Evolutionary conservation across 2,329 filamentous ascomycete species (phyloP), one percentile per base, ranked within the genome.

Genomic region (Fusarium compactum): DNA sequence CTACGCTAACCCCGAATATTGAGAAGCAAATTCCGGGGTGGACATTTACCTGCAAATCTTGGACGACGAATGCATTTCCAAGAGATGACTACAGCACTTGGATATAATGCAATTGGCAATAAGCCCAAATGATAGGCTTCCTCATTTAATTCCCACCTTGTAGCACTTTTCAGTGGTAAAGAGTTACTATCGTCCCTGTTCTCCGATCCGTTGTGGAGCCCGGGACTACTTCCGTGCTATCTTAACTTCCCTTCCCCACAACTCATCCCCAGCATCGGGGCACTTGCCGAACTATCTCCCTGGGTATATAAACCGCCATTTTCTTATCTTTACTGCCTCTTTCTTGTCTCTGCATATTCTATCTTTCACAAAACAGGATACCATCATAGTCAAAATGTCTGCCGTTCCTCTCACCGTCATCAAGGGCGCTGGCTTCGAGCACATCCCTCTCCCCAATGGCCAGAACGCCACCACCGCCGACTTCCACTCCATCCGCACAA

Each of bases 401-500:
- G 57, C 58, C 4, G 69, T 75, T 9, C 72, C 72, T 65, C 72
- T 74, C 27, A 75, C 72, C 34, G 57, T 74, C 29, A 65, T 74
- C 59, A 74, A 74, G 45, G 72, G 72, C 62, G 72, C 72, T 14
- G 72, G 72, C 59, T 58, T 67, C 18, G 72, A 74, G 48, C 70
- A 65, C 63, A 75, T 74, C 38, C 72, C 72, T 50, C 62, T 74
- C 4, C 72, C 72, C 16, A 24, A 67, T n/a, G 72, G 72, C 10
- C 61, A 53, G 50, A 75, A 74, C 66, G 72, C 72, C n/a, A 74
- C 70, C 5, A 62, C 53, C 1, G 72, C 72, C 40, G 72, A 74
- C 60, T 74, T 74, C 51, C 72, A 74, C 54, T 65, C 70, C 9
- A 71, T 72, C 43, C 73, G 72, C 32, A 75, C 72, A 56, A 62